A percentile compares a stretch with the other conserved stretches of the same genome.
These are phyloP conservation scores for Fragilariopsis cylindrus DNA, from an alignment of 108 stramenopile species.

Conservation along the genomic window DNA sequence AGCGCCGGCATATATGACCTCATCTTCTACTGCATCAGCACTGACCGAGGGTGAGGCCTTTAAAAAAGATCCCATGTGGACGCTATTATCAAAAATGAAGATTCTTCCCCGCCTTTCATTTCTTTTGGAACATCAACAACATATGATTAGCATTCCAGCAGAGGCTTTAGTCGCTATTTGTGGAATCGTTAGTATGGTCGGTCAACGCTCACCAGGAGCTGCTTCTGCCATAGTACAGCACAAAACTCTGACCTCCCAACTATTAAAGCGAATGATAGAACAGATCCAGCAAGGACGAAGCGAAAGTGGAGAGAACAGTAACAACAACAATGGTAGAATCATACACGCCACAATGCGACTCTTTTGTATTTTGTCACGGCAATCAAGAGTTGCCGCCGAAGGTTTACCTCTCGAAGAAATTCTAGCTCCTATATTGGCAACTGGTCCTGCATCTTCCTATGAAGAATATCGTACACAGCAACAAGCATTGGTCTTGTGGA, in stretches of 20 bases:
- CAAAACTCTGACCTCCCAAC: constrained; percentile 43
- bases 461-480: constrained; percentile 45
- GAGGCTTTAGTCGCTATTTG: constrained; percentile 55
- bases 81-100: constrained; percentile 80
- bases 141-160: constrained; percentile 24
- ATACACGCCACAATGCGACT: constrained; percentile 55
- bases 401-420: constrained; percentile 29
- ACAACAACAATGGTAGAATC: not conserved
- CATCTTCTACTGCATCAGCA: constrained; percentile 78
- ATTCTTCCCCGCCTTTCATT: constrained; percentile 78
- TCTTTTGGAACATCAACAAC: constrained; percentile 38
- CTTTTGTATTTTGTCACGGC: constrained; percentile 65
- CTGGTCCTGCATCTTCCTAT: constrained; percentile 22
- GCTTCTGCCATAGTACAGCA: constrained; percentile 80
- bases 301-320: not conserved
- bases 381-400: constrained; percentile 74
- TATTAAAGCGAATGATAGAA: constrained; percentile 10
- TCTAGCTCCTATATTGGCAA: constrained; percentile 35
- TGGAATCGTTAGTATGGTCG: constrained; percentile 76
- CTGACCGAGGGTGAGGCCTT: constrained; percentile 74
- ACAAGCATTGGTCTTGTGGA: constrained; percentile 65
- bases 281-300: constrained; percentile 1
- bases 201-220: constrained; percentile 79
- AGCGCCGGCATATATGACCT: constrained; percentile 61
- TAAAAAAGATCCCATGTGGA: constrained; percentile 83